These are phyloP conservation scores for Neurospora sp. DNA, from an alignment of 495 filamentous ascomycete genomes.

Conservation along the genomic window DNA sequence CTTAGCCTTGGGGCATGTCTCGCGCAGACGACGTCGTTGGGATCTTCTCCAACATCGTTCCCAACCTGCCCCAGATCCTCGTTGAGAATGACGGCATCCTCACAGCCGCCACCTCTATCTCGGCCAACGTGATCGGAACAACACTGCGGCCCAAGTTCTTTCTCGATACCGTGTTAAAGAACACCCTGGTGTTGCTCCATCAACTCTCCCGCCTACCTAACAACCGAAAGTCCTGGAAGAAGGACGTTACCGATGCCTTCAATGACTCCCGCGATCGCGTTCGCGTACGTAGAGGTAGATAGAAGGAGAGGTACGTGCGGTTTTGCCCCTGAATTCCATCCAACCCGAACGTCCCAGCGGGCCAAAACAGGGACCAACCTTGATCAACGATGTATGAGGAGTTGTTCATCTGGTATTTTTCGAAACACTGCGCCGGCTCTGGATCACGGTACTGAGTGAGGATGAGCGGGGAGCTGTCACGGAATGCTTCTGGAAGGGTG, in stretches of 20 bases:
- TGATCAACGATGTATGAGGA: background rate
- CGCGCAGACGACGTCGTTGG: conserved; percentile 65
- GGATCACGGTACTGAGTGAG: background rate
- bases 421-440: background rate
- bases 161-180: too few species aligned
- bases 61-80: conserved; percentile 71
- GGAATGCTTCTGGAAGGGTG: background rate
- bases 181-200: too few species aligned
- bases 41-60: conserved; percentile 68
- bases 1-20: background rate
- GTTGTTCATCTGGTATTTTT: background rate
- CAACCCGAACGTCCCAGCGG: background rate
- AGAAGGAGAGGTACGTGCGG: background rate
- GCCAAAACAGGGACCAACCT: background rate
- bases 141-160: conserved; percentile 70
- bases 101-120: conserved; percentile 69
- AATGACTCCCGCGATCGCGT: conserved; percentile 54
- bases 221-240: conserved; percentile 84
- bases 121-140: conserved; percentile 70
- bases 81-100: conserved; percentile 76
- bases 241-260: conserved; percentile 83
- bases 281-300: background rate
- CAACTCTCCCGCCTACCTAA: conserved; percentile 65
- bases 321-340: background rate
- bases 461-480: background rate